These are phyloP conservation scores for Flaveria bidentis DNA, from an alignment of 129 eudicot species.

Conservation along the genomic window DNA sequence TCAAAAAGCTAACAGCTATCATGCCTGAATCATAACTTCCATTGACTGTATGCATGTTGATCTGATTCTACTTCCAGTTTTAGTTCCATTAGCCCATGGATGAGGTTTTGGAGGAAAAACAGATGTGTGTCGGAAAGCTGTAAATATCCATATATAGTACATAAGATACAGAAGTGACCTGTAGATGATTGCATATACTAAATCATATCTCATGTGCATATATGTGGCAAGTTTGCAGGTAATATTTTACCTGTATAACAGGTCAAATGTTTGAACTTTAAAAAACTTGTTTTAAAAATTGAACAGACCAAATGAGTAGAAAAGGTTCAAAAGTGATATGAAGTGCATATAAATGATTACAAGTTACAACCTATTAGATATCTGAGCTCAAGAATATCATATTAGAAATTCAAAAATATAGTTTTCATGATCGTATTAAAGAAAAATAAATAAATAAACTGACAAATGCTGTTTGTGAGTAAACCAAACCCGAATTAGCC, in stretches of 20 bases:
- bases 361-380: not conserved
- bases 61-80: slow-evolving; percentile 31
- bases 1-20: slow-evolving; percentile 21
- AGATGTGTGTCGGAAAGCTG: slow-evolving; percentile 91
- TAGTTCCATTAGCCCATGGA: slow-evolving; percentile 58
- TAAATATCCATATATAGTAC: slow-evolving; percentile 13
- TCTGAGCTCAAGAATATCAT: not conserved
- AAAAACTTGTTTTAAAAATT: not conserved
- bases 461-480: not conserved
- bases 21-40: slow-evolving; percentile 89
- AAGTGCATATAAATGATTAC: not conserved
- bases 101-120: slow-evolving; percentile 81
- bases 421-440: not conserved
- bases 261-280: not conserved
- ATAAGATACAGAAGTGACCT: slow-evolving; percentile 15
- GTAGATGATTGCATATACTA: not conserved
- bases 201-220: slow-evolving; percentile 9
- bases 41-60: slow-evolving; percentile 69
- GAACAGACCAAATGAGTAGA: not conserved
- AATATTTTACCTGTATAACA: not conserved
- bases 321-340: not conserved
- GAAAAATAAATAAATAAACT: not conserved
- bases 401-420: not conserved
- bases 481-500: not conserved
- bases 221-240: not conserved